A percentile compares a stretch with the other conserved stretches of the same genome.
These are phyloP conservation scores for Lentinus tigrinus DNA, from an alignment of 768 basidiomycete species.

Conservation along the genomic window DNA sequence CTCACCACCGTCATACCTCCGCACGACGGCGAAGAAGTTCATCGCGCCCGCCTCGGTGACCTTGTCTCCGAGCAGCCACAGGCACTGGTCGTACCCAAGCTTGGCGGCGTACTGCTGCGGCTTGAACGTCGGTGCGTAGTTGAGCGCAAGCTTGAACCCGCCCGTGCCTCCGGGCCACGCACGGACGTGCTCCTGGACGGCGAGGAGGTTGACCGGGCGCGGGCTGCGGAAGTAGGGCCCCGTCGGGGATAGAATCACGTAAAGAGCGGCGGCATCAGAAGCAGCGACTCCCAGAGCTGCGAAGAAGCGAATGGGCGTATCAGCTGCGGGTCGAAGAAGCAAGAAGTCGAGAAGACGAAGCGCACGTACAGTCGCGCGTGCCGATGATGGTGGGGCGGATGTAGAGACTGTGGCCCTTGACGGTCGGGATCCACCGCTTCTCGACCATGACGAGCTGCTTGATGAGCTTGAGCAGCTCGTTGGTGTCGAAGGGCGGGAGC, in stretches of 20 bases:
- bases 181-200: slow-evolving; percentile 46
- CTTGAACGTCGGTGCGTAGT: slow-evolving; percentile 39
- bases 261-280: slow-evolving; percentile 79
- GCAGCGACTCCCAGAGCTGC: slow-evolving; percentile 63
- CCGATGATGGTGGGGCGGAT: slow-evolving; percentile 77
- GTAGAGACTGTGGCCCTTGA: slow-evolving; percentile 79
- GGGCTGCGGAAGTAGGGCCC: slow-evolving; percentile 53
- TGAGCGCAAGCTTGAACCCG: slow-evolving; percentile 50
- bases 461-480: slow-evolving; percentile 48
- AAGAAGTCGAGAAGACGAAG: not conserved
- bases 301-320: no score
- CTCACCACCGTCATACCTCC: slow-evolving; percentile 42
- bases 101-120: slow-evolving; percentile 51
- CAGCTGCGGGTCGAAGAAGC: not conserved
- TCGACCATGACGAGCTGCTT: slow-evolving; percentile 72
- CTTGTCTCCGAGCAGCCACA: slow-evolving; percentile 50
- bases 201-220: slow-evolving; percentile 49
- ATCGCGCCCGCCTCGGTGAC: slow-evolving; percentile 48
- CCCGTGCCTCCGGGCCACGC: slow-evolving; percentile 59
- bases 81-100: slow-evolving; percentile 52
- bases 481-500: slow-evolving; percentile 54
- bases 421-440: slow-evolving; percentile 79
- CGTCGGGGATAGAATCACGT: slow-evolving; percentile 74
- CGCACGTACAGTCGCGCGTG: slow-evolving; percentile 36
- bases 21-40: slow-evolving; percentile 54